Evolutionary conservation across 1,139 yeast species (phyloP), one percentile per base, ranked within the genome.

Genomic region (Citeromyces hawaiiensis): DNA sequence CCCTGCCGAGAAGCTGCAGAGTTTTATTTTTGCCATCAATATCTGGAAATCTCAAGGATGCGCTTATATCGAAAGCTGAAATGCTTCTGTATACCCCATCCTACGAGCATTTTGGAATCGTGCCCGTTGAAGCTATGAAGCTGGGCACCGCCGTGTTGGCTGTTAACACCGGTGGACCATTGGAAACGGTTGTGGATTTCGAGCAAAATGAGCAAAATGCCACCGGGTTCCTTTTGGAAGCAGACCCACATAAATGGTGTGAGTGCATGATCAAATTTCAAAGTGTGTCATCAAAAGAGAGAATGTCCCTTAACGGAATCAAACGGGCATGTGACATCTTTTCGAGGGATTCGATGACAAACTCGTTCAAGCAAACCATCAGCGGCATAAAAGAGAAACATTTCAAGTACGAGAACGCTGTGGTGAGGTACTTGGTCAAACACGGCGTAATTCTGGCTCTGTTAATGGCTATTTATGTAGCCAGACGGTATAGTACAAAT

Each of bases 71-170:
- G 36, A 57, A 64, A 9, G 69, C 91, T 2, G 68, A 72, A 40
- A 49, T 83, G 41, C 64, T 93, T 32, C 61, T 87, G 36, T 91
- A 91, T 55, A 93, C 99, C 0, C 98, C 99, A 2, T 70, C 82
- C 1, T 72, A 73, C 51, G 98, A 93, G 56, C 99, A 91, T 60
- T 91, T 91, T 55, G 99, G 99, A 11, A 93, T 91, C 45, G 99
- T 93, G 3, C 99, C 99, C 1, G 69, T 91, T 11, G 98, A 91
- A 54, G 87, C 96, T 15, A 88, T 91, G 96, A 68, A 81, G 37
- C 68, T 73, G 45, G 78, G 82, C 23, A 80, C 83, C 1, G 88
- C 95, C 0, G 96, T 87, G 0, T 61, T 93, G 41, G 96, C 96
- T 0, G 78, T 82, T 2, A 76, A 83, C 52, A 77, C 76, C 37